A percentile compares a stretch with the other conserved stretches of the same genome.
Conservation (phyloP, 441 rosid species). For the Rhodomyrtus psidioides region DNA sequence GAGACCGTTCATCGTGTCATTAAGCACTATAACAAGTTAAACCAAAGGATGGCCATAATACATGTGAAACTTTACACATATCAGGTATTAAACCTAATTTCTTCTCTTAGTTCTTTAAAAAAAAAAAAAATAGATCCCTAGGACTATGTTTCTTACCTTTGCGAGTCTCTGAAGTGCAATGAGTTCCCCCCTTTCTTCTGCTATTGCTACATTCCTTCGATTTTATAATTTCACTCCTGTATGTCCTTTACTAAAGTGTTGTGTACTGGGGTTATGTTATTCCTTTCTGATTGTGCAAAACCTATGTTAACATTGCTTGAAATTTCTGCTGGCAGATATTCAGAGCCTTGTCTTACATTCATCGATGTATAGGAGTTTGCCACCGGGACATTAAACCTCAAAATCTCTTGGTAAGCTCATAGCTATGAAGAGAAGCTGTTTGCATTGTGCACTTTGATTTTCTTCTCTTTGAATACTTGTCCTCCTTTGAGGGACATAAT, state of each 20-base stretch:
- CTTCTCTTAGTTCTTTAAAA: not conserved
- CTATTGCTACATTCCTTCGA: not conserved
- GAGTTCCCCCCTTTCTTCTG: not conserved
- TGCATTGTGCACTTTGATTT: not conserved
- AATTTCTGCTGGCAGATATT: not conserved
- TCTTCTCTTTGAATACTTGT: not conserved
- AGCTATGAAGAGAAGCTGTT: not conserved
- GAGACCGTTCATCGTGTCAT: constrained; percentile 6
- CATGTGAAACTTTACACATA: constrained; percentile 14
- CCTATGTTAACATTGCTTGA: not conserved
- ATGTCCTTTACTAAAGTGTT: not conserved
- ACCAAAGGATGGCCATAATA: constrained; percentile 8
- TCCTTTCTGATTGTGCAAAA: not conserved
- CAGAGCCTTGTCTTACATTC: constrained; percentile 7
- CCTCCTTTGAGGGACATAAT: not conserved
- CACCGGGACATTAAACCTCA: constrained; percentile 10
- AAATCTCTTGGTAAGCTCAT: constrained; percentile 1
- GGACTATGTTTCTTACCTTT: not conserved
- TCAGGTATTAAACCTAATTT: constrained; percentile 1
- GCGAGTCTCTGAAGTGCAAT: not conserved
- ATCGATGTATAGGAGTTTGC: not conserved
- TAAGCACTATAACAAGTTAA: constrained; percentile 6
- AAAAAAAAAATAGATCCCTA: not conserved
- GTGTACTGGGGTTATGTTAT: not conserved
- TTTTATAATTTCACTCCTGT: not conserved